These are phyloP conservation scores for Penicillium sp. DNA, from an alignment of 2,329 filamentous ascomycete genomes.

Conservation along the genomic window DNA sequence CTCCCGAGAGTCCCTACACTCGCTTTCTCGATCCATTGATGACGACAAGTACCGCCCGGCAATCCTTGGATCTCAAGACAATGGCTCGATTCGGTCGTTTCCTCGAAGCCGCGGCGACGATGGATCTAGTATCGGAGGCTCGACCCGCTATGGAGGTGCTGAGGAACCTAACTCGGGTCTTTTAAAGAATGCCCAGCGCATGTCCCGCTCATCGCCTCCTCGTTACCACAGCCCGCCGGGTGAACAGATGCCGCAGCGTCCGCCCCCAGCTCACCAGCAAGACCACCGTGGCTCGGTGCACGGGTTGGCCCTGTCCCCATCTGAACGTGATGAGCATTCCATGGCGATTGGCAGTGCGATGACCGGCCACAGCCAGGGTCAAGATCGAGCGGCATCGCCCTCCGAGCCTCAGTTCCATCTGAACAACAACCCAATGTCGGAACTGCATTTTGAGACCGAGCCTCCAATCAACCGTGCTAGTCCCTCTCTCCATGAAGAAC, in stretches of 20 bases:
- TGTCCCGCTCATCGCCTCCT: conserved; percentile 59
- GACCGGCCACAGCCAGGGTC: conserved; percentile 6
- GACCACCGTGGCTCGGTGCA: conserved; percentile 22
- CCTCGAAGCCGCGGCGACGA: conserved; percentile 47
- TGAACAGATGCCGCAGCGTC: conserved; percentile 16
- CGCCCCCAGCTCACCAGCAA: conserved; percentile 15
- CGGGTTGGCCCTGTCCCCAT: conserved; percentile 13
- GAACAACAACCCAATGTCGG: conserved; percentile 12
- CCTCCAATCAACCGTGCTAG: background rate
- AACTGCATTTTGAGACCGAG: conserved; percentile 28
- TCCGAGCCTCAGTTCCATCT: conserved; percentile 21
- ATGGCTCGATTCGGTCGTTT: conserved; percentile 43
- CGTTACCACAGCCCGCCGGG: conserved; percentile 27
- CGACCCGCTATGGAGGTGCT: conserved; percentile 46
- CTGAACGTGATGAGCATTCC: conserved; percentile 20
- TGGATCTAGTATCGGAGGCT: conserved; percentile 58
- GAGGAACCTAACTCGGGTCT: conserved; percentile 57
- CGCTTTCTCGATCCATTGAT: conserved; percentile 75
- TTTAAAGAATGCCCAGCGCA: conserved; percentile 60
- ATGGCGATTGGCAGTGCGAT: conserved; percentile 22
- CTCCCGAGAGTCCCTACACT: conserved; percentile 85
- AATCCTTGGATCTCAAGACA: conserved; percentile 57
- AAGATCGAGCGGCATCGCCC: conserved; percentile 4
- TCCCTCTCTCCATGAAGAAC: conserved; percentile 18
- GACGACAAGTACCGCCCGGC: conserved; percentile 83